These are phyloP conservation scores for Rosa multiflora DNA, from an alignment of 306 rosid genomes.

Conservation along the genomic window DNA sequence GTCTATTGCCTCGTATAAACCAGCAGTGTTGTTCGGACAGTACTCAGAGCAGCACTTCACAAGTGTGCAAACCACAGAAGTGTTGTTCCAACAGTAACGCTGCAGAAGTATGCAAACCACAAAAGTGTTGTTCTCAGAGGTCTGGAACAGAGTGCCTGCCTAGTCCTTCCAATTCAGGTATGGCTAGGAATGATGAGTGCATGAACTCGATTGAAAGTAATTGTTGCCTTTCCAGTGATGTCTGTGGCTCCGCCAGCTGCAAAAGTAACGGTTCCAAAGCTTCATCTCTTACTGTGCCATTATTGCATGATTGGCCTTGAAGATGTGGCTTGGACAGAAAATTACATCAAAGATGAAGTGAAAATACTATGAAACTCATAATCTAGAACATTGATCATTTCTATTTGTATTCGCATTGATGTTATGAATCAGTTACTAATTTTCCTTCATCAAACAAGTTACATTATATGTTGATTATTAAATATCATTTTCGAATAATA, in stretches of 20 bases:
- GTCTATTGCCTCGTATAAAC: conserved; percentile 30
- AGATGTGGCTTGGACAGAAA: too few relatives aligned
- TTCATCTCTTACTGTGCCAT: neutral
- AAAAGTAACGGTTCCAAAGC: neutral
- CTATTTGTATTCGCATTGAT: too few relatives aligned
- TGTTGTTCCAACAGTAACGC: conserved; percentile 43
- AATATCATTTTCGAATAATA: too few relatives aligned
- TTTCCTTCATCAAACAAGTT: too few relatives aligned
- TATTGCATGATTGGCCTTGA: neutral
- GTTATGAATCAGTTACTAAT: too few relatives aligned
- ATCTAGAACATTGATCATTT: too few relatives aligned
- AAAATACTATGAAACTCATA: too few relatives aligned
- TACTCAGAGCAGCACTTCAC: neutral
- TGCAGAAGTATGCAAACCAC: conserved; percentile 19
- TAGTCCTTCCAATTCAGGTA: conserved; percentile 27
- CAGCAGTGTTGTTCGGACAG: conserved; percentile 48
- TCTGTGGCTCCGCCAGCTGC: conserved; percentile 32
- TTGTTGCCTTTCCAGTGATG: neutral
- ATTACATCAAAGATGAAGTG: too few relatives aligned
- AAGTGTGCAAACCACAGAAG: conserved; percentile 30
- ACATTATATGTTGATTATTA: too few relatives aligned
- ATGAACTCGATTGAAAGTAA: conserved; percentile 2
- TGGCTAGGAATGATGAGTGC: conserved; percentile 27
- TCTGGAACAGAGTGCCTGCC: conserved; percentile 37
- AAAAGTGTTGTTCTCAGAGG: conserved; percentile 36